A percentile compares a stretch with the other conserved stretches of the same genome.
These are phyloP conservation scores for Erodium texanum DNA, from an alignment of 441 rosid genomes.

Conservation along the genomic window DNA sequence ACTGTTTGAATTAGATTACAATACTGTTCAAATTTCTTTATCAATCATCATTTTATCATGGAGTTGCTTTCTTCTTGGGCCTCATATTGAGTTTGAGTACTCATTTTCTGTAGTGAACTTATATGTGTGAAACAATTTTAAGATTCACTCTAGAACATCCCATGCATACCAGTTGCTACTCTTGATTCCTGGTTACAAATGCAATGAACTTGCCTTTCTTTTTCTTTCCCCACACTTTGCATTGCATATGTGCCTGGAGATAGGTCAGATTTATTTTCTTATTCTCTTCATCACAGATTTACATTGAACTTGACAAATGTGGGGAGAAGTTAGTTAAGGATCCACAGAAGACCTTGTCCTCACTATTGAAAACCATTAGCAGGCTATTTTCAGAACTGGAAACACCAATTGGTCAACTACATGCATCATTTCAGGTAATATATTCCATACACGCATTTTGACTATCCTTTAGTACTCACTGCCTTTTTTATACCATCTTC, in stretches of 20 bases:
- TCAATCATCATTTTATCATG: neutral
- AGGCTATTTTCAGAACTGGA: slow-evolving; percentile 56
- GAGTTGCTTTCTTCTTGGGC: neutral
- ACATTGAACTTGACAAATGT: slow-evolving; percentile 55
- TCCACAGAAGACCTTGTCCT: slow-evolving; percentile 53
- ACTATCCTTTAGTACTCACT: slow-evolving; percentile 2
- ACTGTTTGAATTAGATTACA: neutral
- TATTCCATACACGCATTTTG: neutral
- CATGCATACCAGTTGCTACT: neutral
- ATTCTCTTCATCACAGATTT: slow-evolving; percentile 36
- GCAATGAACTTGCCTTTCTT: neutral
- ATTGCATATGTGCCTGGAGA: neutral
- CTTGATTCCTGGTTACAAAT: neutral
- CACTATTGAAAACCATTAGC: slow-evolving; percentile 39
- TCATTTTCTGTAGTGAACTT: no score
- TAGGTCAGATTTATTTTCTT: neutral
- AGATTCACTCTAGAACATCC: neutral
- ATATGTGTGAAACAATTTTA: no score
- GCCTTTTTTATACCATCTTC: neutral
- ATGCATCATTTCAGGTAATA: slow-evolving; percentile 49
- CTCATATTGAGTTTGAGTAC: neutral
- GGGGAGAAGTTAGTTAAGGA: slow-evolving; percentile 64
- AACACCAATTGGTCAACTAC: slow-evolving; percentile 55
- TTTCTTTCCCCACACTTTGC: neutral
- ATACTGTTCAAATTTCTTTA: neutral